Evolutionary conservation across 2,329 filamentous ascomycete genomes (phyloP), one percentile per base, ranked within the genome.

Genomic region (Xylariaceae sp.): DNA sequence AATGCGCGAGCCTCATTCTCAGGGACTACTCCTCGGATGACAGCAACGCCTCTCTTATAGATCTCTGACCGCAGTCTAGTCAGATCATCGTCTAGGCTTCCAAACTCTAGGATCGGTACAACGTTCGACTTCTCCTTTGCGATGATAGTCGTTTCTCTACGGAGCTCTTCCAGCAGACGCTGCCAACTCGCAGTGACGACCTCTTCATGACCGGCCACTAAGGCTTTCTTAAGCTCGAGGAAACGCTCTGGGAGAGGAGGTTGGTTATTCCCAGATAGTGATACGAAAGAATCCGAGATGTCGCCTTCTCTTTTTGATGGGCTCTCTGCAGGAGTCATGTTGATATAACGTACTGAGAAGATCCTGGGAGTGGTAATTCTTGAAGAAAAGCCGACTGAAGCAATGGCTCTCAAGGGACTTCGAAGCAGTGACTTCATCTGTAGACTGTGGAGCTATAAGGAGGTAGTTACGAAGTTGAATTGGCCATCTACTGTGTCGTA

Each of bases 11-110:
- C 85, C 60, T 85, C 77, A 1, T 68, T 64, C 53, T 80, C 75
- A 0, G 82, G 76, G 12, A 90, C 64, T 3, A 88, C 85, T 11
- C 80, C 80, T 35, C 78, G 73, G 19, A 90, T 71, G 2, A 90
- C 79, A 1, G 78, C 77, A 0, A 74, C 77, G 7, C 84, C 85
- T 1, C 82, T 72, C 54, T 81, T 79, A 48, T 69, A 66, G 23
- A 87, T 75, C 49, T 82, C 80, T 1, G 67, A 69, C 29, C 63
- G 64, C 7, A 70, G 40, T 0, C 40, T 48, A 6, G 49, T 43
- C 3, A 74, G 53, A 3, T 70, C 70, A 0, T 58, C 59, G 0
- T 73, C 64, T 1, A 80, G 59, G 6, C 71, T 58, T 0, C 59
- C 51, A 47, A 74, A 83, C 2, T 74, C 65, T 4, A 83, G 58